Evolutionary conservation across 768 basidiomycete genomes (phyloP), one percentile per base, ranked within the genome.

Genomic region (Pleurotus cornucopiae): DNA sequence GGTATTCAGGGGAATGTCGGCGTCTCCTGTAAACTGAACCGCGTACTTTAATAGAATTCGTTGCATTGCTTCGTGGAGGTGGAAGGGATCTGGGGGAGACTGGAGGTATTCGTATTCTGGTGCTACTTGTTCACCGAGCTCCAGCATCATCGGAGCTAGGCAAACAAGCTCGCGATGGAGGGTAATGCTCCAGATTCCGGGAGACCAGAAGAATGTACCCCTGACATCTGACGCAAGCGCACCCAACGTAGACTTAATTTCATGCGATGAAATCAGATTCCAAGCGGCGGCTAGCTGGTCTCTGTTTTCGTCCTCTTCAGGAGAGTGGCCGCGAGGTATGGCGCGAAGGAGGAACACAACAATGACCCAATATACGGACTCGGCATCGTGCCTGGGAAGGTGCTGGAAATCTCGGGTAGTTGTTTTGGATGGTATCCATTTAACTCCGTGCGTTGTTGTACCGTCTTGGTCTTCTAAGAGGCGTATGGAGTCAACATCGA

Each of bases 331-430:
- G n/a, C 9, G 26, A 18, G 51, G 51, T 12, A 37, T 14, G 14
- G 34, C 51, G 20, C 51, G 34, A 4, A 53, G 51, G n/a, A 53
- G 51, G 51, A 40, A 53, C 4, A 20, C 21, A 16, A 52, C 49
- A 11, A 52, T 52, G 37, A 52, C 20, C 49, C 49, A 52, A n/a
- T 37, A 53, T 12, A 53, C 51, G 9, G 51, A 53, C 34, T 40
- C 51, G 12, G 51, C 51, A 53, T 53, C 51, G 30, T 53, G 51
- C 16, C 51, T 13, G 40, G 51, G 51, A 34, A 38, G 51, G 40
- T 14, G 34, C 20, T 3, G 40, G 18, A 53, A 6, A 30, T 30
- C 26, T 30, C 26, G 26, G 26, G 26, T 7, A 9, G 26, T 30
- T 9, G 26, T 6, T 9, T 30, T 30, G 6, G 26, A 30, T 30